Base-by-base conservation (phyloP, 2,329 filamentous ascomycete genomes). In the Fusarium sororula region DNA sequence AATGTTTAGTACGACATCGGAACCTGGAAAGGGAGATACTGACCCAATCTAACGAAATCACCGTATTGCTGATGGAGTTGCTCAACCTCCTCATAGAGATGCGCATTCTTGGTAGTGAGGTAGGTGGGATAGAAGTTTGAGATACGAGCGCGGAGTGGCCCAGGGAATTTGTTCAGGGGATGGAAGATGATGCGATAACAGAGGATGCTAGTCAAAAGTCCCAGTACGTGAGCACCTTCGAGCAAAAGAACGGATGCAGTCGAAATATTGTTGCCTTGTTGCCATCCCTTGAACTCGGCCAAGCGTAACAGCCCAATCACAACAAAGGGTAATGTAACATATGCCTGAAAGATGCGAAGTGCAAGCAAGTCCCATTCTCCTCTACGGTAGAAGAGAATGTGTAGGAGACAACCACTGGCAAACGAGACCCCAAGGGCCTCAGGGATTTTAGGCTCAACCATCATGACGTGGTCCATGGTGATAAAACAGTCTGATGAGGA, bases 301-400 rank as follows among this genome's bases (percentile, higher is more conserved):
- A 61, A 22, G 37, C n/a, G 26, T 7, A 42, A 20, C 28, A 35
- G 10, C 10, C 57, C 57, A 14, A 35, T 35, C 8, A 54, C 18
- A 26, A 61, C 14, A 6, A 61, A n/a, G 8, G 57, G 57, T 5
- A 50, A 20, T n/a, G 42, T 44, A 42, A 50, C 35, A 41, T 66
- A 47, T 7, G 59, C 30, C 3, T 66, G 55, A 9, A 75, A n/a
- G 10, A 79, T 56, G 14, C 57, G 59, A 10, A 71, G 57, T 2
- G 64, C 72, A 20, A 68, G 30, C 12, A 64, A 18, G 42, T 80
- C 78, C 78, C 78, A 79, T 41, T 80, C 79, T n/a, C 78, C 78
- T 6, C 66, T 56, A 3, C 75, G 73, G 45, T 78, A 79, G 12
- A 70, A 35, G 39, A 75, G 65, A 20, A 70, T 28, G 32, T 80